phyloP scores from a whole-genome alignment of 2,329 filamentous ascomycete species.

The Verticillium zaregamsianum region DNA sequence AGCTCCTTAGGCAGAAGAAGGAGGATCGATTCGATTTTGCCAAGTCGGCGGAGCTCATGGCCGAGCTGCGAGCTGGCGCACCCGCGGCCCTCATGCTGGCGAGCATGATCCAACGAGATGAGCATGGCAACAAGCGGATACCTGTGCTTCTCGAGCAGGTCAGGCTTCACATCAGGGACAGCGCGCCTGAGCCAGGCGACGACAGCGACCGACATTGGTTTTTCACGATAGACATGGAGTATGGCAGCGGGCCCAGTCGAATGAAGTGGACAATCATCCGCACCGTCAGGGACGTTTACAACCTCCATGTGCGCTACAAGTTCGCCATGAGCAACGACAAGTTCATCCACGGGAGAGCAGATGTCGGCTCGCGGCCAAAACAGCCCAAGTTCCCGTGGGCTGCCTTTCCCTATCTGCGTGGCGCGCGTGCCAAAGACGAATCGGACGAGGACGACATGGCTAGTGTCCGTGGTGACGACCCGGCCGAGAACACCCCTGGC shows the following conservation, averaged over 20 bases:
- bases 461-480: slow-evolving; percentile 32
- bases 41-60: slow-evolving; percentile 95
- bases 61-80: slow-evolving; percentile 86
- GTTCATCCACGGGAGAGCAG: slow-evolving; percentile 66
- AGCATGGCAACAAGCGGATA: slow-evolving; percentile 91
- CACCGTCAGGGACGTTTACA: slow-evolving; percentile 83
- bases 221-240: slow-evolving; percentile 91
- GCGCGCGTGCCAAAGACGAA: slow-evolving; percentile 74
- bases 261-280: slow-evolving; percentile 96
- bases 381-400: slow-evolving; percentile 87
- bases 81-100: slow-evolving; percentile 92
- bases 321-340: slow-evolving; percentile 79
- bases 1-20: slow-evolving; percentile 73
- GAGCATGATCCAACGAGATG: slow-evolving; percentile 96
- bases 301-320: slow-evolving; percentile 92
- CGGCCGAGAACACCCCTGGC: slow-evolving; percentile 36
- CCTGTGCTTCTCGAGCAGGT: slow-evolving; percentile 93
- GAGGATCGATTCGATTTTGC: slow-evolving; percentile 87
- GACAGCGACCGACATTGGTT: slow-evolving; percentile 70
- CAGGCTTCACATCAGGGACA: slow-evolving; percentile 82
- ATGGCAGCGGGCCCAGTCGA: slow-evolving; percentile 88
- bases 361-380: slow-evolving; percentile 65
- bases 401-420: slow-evolving; percentile 84
- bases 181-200: slow-evolving; percentile 61
- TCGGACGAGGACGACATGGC: slow-evolving; percentile 67